A percentile compares a stretch with the other conserved stretches of the same genome.
phyloP scores from a whole-genome alignment of 805 yeast genomes.

The Debaryomyces hansenii region DNA sequence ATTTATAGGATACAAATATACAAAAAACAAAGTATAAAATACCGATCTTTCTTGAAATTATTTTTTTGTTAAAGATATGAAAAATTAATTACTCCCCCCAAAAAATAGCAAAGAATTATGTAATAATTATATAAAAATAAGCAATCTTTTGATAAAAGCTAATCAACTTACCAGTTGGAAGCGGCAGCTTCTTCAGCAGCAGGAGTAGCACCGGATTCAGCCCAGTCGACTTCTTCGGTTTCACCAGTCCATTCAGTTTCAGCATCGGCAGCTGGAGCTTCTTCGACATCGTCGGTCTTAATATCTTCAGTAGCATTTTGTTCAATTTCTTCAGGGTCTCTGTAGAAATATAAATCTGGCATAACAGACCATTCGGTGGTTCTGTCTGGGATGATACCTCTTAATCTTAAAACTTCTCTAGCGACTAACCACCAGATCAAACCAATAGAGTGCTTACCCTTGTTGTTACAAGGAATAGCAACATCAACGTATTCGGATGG shows the following conservation, averaged over 20 bases:
- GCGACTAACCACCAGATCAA: constrained; percentile 99
- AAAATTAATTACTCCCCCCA: constrained; percentile 13
- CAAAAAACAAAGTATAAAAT: constrained; percentile 8
- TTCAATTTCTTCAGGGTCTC: constrained; percentile 99
- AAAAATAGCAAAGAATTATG: constrained; percentile 1
- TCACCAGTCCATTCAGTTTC: constrained; percentile 56
- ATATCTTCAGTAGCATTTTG: constrained; percentile 61
- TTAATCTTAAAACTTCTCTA: constrained; percentile 98
- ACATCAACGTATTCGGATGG: constrained; percentile 99
- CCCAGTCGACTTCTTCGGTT: constrained; percentile 68
- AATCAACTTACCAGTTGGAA: constrained; percentile 41
- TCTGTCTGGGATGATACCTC: constrained; percentile 97
- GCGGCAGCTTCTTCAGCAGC: constrained; percentile 78
- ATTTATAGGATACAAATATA: constrained; percentile 18
- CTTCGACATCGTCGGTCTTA: constrained; percentile 54
- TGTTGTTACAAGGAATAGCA: constrained; percentile 99
- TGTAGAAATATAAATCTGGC: constrained; percentile 99
- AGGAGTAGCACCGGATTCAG: constrained; percentile 52
- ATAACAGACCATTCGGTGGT: constrained; percentile 96
- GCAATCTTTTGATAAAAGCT: neutral
- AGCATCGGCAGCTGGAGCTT: constrained; percentile 64
- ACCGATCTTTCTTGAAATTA: constrained; percentile 14
- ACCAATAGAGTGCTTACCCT: constrained; percentile 99
- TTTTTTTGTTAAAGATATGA: constrained; percentile 7
- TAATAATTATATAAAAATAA: constrained; percentile 4